Evolutionary conservation across 371 early-diverging fungal species (phyloP).

Genomic region (Mortierella sp.): DNA sequence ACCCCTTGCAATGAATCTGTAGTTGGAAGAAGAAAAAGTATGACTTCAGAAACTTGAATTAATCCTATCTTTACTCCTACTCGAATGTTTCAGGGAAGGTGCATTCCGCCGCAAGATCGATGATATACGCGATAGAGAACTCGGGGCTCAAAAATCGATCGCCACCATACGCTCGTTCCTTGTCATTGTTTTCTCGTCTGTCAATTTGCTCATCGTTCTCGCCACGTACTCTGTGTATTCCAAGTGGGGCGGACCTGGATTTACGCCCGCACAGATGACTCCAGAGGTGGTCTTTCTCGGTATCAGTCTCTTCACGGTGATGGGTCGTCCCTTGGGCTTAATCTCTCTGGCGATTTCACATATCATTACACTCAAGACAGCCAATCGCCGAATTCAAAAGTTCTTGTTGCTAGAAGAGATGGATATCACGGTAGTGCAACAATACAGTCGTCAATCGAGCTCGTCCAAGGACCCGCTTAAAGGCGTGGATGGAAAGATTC

Average conservation of each 20-base stretch:
- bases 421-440: conserved; percentile 69
- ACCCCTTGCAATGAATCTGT: too few species aligned
- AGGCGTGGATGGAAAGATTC: conserved; percentile 11
- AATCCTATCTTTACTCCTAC: background rate
- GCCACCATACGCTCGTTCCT: conserved; percentile 31
- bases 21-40: too few species aligned
- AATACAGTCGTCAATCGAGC: conserved; percentile 2
- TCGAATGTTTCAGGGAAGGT: conserved; percentile 68
- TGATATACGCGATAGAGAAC: conserved; percentile 58
- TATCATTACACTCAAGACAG: conserved; percentile 81
- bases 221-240: conserved; percentile 85
- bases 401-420: conserved; percentile 85
- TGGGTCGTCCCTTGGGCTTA: conserved; percentile 87
- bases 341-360: conserved; percentile 74
- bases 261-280: conserved; percentile 67
- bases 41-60: too few species aligned
- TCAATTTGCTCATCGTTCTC: conserved; percentile 88
- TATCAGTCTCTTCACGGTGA: conserved; percentile 91
- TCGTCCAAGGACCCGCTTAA: background rate
- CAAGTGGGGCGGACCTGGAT: conserved; percentile 56
- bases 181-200: conserved; percentile 52
- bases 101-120: conserved; percentile 45
- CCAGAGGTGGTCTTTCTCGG: conserved; percentile 88
- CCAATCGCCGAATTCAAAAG: conserved; percentile 77
- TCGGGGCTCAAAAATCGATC: conserved; percentile 69